Evolutionary conservation across 108 stramenopile genomes (phyloP).

Genomic region (Cylindrotheca fusiformis): DNA sequence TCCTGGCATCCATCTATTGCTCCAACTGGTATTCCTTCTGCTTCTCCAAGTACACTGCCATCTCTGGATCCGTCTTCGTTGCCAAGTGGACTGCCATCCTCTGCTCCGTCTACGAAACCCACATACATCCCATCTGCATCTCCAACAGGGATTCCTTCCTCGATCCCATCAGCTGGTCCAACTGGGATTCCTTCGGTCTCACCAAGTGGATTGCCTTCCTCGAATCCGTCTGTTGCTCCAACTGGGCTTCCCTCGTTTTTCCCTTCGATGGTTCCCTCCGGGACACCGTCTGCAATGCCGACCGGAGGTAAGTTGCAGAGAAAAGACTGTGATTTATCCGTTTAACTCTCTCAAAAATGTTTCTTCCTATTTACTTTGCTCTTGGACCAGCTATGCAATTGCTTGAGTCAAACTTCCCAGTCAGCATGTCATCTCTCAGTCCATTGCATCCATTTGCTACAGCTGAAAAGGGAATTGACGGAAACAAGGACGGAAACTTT

Average conservation of each 20-base stretch:
- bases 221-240: not conserved
- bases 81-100: not conserved
- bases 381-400: no score
- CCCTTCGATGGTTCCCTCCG: no score
- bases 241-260: no score
- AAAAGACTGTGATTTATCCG: not conserved
- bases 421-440: not conserved
- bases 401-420: not conserved
- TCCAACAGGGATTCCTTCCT: not conserved
- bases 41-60: not conserved
- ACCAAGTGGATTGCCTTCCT: not conserved
- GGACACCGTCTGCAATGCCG: not conserved
- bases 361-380: not conserved
- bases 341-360: not conserved
- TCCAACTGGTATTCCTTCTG: not conserved
- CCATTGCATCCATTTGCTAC: not conserved
- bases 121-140: not conserved
- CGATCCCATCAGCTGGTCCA: not conserved
- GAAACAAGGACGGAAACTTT: no score
- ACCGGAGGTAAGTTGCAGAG: no score
- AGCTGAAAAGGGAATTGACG: not conserved
- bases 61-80: not conserved
- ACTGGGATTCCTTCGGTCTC: not conserved
- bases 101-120: no score
- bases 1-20: not conserved